Evolutionary conservation across 345 rosid species (phyloP), one percentile per base, ranked within the genome.

Genomic region (Eucalyptus pauciflora): DNA sequence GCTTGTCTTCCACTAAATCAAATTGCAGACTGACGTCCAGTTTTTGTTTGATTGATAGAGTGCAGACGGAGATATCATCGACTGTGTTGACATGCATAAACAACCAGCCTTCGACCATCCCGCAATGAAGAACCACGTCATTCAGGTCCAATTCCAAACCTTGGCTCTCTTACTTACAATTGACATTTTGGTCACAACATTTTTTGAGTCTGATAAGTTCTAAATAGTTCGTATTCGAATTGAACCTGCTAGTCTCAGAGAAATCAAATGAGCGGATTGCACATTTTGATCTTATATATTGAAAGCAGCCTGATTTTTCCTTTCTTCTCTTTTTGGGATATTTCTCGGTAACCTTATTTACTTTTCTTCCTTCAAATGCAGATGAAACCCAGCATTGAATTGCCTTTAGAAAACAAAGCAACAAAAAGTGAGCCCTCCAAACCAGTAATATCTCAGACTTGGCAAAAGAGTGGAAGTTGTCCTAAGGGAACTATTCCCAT

Each of bases 71-170:
- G 95, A 94, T 88, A 90, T 93, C 22, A 94, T 94, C 41, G 96
- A 94, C 60, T 95, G 95, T 60, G 89, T 95, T 7, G 92, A 94
- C 86, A 91, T 94, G 51, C 86, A 93, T 86, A 93, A 90, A 46
- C 97, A 95, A 83, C 94, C 91, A 56, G 93, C 97, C 58, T 94
- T 95, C 27, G 95, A 93, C 89, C 94, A 93, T 89, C 95, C 95
- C 0, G 89, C 91, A 3, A 86, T 94, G 81, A 94, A 22, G 90
- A 91, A 90, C 89, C 95, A 94, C 22, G 89, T 58, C 16, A 90
- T 94, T 87, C 96, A 94, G 92, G 97, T 93, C 83, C 4, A 13
- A 37, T 71, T 37, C 27, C 46, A 10, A 37, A 6, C 83, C 81
- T 37, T 71, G 43, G 81, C 79, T 71, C 81, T 71, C 46, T 33